Percentiles rank a stretch among this genome's conserved stretches.
Conservation (phyloP, 331 rosid genomes). For the Saraca asoca region DNA sequence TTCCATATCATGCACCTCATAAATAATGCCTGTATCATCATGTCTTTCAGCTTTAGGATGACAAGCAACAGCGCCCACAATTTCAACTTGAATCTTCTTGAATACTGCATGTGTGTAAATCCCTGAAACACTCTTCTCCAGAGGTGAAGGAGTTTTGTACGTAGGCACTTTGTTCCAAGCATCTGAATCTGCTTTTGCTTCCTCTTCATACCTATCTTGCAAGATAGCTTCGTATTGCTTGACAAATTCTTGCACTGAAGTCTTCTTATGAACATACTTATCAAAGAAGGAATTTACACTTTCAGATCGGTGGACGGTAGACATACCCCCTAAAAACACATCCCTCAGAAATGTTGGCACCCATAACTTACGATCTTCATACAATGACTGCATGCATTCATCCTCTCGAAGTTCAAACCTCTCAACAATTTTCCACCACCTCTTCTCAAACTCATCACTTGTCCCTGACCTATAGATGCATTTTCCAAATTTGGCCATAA, state of each 20-base stretch:
- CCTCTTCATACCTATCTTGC: slow-evolving; percentile 96
- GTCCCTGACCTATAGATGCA: slow-evolving; percentile 81
- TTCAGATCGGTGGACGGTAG: slow-evolving; percentile 81
- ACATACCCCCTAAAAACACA: slow-evolving; percentile 84
- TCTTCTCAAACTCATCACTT: slow-evolving; percentile 77
- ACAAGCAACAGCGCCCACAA: slow-evolving; percentile 92
- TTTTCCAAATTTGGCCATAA: slow-evolving; percentile 76
- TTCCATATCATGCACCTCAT: slow-evolving; percentile 81
- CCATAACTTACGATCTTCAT: slow-evolving; percentile 82
- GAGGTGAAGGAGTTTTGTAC: slow-evolving; percentile 83
- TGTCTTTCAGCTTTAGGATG: slow-evolving; percentile 79
- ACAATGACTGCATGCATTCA: slow-evolving; percentile 68
- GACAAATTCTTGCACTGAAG: slow-evolving; percentile 76
- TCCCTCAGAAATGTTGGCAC: slow-evolving; percentile 78
- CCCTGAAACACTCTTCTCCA: slow-evolving; percentile 83
- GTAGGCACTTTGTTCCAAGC: slow-evolving; percentile 79
- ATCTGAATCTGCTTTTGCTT: slow-evolving; percentile 97
- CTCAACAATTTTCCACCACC: slow-evolving; percentile 77
- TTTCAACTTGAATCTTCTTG: slow-evolving; percentile 91
- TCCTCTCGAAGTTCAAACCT: slow-evolving; percentile 78
- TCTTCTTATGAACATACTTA: slow-evolving; percentile 88
- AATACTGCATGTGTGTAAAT: slow-evolving; percentile 80
- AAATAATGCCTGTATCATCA: slow-evolving; percentile 57
- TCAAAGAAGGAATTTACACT: slow-evolving; percentile 89
- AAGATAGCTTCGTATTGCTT: slow-evolving; percentile 75